phyloP scores from a whole-genome alignment of 2,329 filamentous ascomycete species.

The Ceratocystis harringtonii region DNA sequence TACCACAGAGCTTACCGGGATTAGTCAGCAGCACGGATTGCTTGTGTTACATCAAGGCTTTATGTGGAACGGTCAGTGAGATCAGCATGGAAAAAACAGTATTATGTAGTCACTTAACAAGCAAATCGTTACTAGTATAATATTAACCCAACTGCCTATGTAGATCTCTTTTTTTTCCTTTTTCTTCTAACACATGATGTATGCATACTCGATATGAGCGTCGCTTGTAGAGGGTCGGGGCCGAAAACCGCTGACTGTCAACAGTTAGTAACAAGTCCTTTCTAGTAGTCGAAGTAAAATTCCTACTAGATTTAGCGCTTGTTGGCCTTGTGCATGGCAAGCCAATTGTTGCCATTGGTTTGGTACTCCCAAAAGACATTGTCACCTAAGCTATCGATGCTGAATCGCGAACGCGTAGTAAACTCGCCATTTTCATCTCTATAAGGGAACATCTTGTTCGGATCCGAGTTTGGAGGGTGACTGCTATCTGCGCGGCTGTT shows the following conservation, averaged over 20 bases:
- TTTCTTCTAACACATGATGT: background rate
- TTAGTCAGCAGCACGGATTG: background rate
- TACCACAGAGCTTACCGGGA: background rate
- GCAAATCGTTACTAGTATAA: background rate
- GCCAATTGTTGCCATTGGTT: background rate
- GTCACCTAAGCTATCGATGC: slow-evolving; percentile 41
- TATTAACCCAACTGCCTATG: background rate
- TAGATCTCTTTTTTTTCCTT: background rate
- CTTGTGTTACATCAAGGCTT: background rate
- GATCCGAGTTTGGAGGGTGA: slow-evolving; percentile 42
- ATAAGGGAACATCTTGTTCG: slow-evolving; percentile 45
- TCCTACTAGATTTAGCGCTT: background rate
- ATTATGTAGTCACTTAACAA: background rate
- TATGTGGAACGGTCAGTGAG: background rate
- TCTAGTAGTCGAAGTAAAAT: background rate
- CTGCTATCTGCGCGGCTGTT: background rate
- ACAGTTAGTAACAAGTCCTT: background rate
- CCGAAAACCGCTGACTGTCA: too few relatives aligned
- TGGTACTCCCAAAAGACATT: slow-evolving; percentile 23
- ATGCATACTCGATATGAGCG: too few relatives aligned
- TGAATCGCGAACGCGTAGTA: slow-evolving; percentile 43
- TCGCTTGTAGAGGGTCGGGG: too few relatives aligned
- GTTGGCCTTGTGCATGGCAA: background rate
- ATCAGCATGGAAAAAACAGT: background rate
- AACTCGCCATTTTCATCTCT: slow-evolving; percentile 46